These are phyloP conservation scores for Iris pallida DNA, from an alignment of 116 monocot species.

Conservation along the genomic window DNA sequence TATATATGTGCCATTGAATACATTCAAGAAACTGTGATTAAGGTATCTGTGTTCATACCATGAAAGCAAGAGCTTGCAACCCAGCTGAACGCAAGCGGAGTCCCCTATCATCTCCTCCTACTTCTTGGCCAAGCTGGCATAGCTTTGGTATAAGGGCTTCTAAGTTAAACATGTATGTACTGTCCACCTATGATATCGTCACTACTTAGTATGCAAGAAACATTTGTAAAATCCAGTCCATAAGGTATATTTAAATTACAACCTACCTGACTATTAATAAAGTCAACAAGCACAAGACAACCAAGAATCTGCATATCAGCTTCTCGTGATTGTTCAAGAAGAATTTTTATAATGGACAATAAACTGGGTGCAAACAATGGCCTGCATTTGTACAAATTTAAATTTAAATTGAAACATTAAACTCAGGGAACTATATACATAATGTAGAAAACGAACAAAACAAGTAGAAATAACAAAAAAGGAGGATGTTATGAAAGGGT, in stretches of 20 bases:
- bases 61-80: slow-evolving; percentile 84
- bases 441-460: too few species aligned
- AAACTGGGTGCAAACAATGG: slow-evolving; percentile 77
- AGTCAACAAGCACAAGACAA: slow-evolving; percentile 81
- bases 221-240: not conserved
- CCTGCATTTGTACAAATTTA: slow-evolving; percentile 38
- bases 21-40: too few species aligned
- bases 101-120: slow-evolving; percentile 49
- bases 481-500: too few species aligned
- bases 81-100: slow-evolving; percentile 60
- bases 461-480: too few species aligned
- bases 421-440: not conserved
- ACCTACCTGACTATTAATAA: slow-evolving; percentile 73
- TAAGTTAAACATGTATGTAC: slow-evolving; percentile 89
- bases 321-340: slow-evolving; percentile 71
- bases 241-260: slow-evolving; percentile 3
- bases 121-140: slow-evolving; percentile 74
- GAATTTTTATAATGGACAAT: slow-evolving; percentile 49
- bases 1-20: too few species aligned
- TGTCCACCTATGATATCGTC: slow-evolving; percentile 51
- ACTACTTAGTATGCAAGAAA: slow-evolving; percentile 10
- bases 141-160: slow-evolving; percentile 88
- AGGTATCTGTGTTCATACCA: slow-evolving; percentile 36
- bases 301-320: slow-evolving; percentile 81
- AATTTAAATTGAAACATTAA: not conserved